Percentiles rank a stretch among this genome's conserved stretches.
phyloP scores from a whole-genome alignment of 2,329 filamentous ascomycete genomes.

The Sporothrix brunneoviolacea region DNA sequence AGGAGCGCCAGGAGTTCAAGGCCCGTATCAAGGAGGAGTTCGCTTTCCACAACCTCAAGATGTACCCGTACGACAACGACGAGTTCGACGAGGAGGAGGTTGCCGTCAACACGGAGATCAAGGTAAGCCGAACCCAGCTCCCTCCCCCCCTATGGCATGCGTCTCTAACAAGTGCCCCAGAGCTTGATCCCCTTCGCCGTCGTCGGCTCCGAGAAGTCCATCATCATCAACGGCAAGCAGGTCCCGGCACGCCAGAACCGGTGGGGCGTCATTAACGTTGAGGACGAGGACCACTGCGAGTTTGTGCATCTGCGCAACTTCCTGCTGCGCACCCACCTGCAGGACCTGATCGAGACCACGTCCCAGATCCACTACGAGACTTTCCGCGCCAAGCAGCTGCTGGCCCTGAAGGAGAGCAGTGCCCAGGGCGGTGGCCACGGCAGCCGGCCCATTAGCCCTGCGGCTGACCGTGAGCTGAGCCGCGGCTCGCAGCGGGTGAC shows the following conservation, averaged over 20 bases:
- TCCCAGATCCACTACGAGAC: constrained; percentile 99
- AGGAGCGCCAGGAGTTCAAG: constrained; percentile 96
- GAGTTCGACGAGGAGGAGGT: constrained; percentile 97
- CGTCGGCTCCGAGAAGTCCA: constrained; percentile 95
- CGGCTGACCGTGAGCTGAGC: constrained; percentile 92
- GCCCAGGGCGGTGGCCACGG: constrained; percentile 65
- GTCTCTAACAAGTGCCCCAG: constrained; percentile 37
- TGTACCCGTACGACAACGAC: constrained; percentile 99
- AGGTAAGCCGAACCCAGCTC: constrained; percentile 53
- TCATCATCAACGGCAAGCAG: constrained; percentile 95
- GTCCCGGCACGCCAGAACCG: constrained; percentile 97
- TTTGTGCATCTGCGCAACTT: constrained; percentile 98
- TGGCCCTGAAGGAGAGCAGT: constrained; percentile 97
- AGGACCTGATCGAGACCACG: constrained; percentile 98
- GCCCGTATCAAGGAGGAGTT: constrained; percentile 99
- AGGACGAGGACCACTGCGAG: constrained; percentile 99
- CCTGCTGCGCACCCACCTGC: constrained; percentile 93
- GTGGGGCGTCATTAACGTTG: constrained; percentile 99
- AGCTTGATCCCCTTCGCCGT: constrained; percentile 95
- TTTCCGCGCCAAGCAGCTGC: constrained; percentile 97
- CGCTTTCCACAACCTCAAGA: constrained; percentile 98
- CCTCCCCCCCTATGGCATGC: neutral
- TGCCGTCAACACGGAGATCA: constrained; percentile 88
- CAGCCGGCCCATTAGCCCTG: constrained; percentile 89
- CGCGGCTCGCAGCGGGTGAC: constrained; percentile 94